Evolutionary conservation across 140 eudicot species (phyloP).

Genomic region (Anethum foeniculum): DNA sequence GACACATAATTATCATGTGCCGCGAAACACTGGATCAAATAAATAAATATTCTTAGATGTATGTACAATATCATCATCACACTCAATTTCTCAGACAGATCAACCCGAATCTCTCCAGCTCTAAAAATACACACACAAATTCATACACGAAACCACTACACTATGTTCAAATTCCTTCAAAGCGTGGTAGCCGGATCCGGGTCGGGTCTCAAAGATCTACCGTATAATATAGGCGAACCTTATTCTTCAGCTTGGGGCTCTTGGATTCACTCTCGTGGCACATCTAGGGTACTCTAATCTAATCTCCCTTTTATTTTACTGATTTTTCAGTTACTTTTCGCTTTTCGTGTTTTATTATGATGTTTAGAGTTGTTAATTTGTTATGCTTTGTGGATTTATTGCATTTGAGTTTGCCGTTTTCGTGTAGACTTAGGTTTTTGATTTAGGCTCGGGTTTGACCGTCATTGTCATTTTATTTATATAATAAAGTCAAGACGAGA

Average conservation of each 20-base stretch:
- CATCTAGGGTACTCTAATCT: constrained; percentile 49
- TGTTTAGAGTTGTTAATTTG: not conserved
- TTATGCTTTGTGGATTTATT: not conserved
- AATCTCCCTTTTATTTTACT: not conserved
- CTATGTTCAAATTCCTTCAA: constrained; percentile 76
- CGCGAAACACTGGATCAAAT: not conserved
- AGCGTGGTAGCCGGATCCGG: constrained; percentile 95
- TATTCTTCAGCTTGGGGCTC: constrained; percentile 97
- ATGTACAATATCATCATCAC: not conserved
- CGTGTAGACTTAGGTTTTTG: not conserved
- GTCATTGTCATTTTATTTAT: too few relatives aligned
- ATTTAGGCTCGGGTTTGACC: not conserved
- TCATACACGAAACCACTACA: not conserved
- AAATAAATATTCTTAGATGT: not conserved
- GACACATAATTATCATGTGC: not conserved
- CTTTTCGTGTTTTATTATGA: not conserved
- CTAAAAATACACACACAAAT: not conserved
- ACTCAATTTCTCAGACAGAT: not conserved
- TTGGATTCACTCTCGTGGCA: constrained; percentile 88
- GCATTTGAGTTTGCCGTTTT: not conserved
- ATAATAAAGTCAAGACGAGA: too few relatives aligned
- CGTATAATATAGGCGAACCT: constrained; percentile 91
- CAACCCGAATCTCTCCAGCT: not conserved
- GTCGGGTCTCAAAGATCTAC: constrained; percentile 80
- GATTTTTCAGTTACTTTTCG: not conserved